phyloP scores from a whole-genome alignment of 768 basidiomycete species.

The Boletus huronensis region DNA sequence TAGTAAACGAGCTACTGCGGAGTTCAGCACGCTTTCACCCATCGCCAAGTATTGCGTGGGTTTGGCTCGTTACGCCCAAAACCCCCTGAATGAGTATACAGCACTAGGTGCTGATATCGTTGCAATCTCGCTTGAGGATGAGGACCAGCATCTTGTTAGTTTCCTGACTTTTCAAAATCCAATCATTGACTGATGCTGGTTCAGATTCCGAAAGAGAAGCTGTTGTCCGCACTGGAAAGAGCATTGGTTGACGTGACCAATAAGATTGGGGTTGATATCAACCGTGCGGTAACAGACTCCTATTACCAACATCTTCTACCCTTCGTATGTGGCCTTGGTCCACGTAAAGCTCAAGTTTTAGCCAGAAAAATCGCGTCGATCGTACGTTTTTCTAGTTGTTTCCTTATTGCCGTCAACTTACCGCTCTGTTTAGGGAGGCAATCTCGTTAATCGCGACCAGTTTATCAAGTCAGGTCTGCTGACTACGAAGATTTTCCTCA shows the following conservation, averaged over 20 bases:
- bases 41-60: slow-evolving; percentile 92
- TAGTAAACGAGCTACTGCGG: slow-evolving; percentile 77
- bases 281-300: slow-evolving; percentile 81
- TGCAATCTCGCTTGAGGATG: slow-evolving; percentile 79
- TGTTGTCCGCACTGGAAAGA: slow-evolving; percentile 77
- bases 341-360: slow-evolving; percentile 84
- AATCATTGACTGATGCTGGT: slow-evolving; percentile 3
- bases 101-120: slow-evolving; percentile 83
- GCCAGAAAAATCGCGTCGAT: slow-evolving; percentile 75
- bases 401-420: neutral
- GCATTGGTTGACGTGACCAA: slow-evolving; percentile 88
- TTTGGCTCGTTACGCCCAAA: slow-evolving; percentile 89
- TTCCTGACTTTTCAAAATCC: neutral
- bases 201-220: slow-evolving; percentile 86
- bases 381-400: slow-evolving; percentile 42
- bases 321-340: slow-evolving; percentile 91
- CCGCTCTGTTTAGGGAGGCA: slow-evolving; percentile 63
- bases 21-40: slow-evolving; percentile 73
- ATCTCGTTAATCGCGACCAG: slow-evolving; percentile 80
- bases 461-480: slow-evolving; percentile 79
- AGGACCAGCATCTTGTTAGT: slow-evolving; percentile 81
- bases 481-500: slow-evolving; percentile 86
- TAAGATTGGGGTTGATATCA: slow-evolving; percentile 94
- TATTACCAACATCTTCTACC: slow-evolving; percentile 89
- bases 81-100: slow-evolving; percentile 90